These are phyloP conservation scores for Fusarium brevicatenulatum DNA, from an alignment of 2,329 filamentous ascomycete genomes.

Conservation along the genomic window DNA sequence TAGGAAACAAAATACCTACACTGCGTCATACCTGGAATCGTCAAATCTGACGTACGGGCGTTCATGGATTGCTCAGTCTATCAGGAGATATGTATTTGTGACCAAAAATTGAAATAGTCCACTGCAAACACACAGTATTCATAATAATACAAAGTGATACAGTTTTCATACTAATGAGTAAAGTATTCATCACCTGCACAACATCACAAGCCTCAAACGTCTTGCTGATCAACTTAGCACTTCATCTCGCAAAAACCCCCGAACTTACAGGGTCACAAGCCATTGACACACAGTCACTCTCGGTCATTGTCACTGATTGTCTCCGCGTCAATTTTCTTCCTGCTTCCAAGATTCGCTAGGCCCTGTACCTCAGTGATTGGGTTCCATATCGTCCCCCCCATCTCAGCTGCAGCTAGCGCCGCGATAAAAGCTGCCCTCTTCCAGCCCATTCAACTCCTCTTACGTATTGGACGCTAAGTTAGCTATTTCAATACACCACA, in stretches of 20 bases:
- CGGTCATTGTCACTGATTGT: conserved; percentile 40
- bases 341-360: conserved; percentile 39
- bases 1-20: conserved; percentile 9
- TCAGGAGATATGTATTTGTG: neutral
- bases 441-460: conserved; percentile 27
- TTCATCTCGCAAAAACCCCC: conserved; percentile 10
- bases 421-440: conserved; percentile 44
- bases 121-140: conserved; percentile 8
- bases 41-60: neutral
- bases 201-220: conserved; percentile 12
- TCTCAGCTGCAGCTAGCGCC: conserved; percentile 39
- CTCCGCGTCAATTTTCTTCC: conserved; percentile 45
- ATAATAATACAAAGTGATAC: neutral
- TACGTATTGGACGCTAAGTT: conserved; percentile 35
- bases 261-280: conserved; percentile 43
- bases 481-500: conserved; percentile 36
- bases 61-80: neutral
- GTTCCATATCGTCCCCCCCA: conserved; percentile 3
- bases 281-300: conserved; percentile 44
- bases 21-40: conserved; percentile 25
- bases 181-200: conserved; percentile 40
- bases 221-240: conserved; percentile 30
- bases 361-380: neutral
- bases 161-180: neutral
- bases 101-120: neutral